Conservation (phyloP, 345 rosid species). For the Leavenworthia alabamica region DNA sequence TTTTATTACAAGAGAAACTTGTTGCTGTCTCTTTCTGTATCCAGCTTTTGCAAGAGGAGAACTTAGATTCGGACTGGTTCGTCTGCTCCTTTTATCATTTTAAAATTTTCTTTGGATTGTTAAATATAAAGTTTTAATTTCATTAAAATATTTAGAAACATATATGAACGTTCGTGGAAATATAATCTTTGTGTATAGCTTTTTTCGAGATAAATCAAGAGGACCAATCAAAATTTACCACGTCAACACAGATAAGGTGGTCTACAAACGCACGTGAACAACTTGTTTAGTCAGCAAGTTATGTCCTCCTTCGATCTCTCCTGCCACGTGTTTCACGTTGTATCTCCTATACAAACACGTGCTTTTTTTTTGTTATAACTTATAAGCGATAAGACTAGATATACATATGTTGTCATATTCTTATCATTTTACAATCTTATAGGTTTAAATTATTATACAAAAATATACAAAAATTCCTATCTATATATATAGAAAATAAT, state of each 20-base stretch:
- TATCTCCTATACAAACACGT: too few relatives aligned
- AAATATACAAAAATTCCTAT: too few relatives aligned
- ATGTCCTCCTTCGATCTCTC: background rate
- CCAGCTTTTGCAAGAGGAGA: constrained; percentile 8
- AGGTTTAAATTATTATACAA: too few relatives aligned
- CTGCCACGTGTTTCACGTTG: too few relatives aligned
- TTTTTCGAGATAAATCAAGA: background rate
- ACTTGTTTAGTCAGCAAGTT: constrained; percentile 10
- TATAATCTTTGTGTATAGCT: background rate
- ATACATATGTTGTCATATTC: too few relatives aligned
- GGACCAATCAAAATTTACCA: background rate
- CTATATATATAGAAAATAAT: too few relatives aligned
- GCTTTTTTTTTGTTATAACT: too few relatives aligned
- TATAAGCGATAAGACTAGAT: too few relatives aligned
- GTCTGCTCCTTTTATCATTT: background rate
- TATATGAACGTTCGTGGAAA: background rate
- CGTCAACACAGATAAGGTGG: background rate
- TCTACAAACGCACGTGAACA: background rate
- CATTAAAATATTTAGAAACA: background rate
- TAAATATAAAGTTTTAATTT: background rate
- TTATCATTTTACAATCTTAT: too few relatives aligned
- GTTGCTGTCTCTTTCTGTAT: background rate
- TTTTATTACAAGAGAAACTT: background rate
- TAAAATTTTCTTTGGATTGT: background rate
- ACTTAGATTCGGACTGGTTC: constrained; percentile 6